These are phyloP conservation scores for Phytophthora tentaculata DNA, from an alignment of 352 stramenopile genomes.

Conservation along the genomic window DNA sequence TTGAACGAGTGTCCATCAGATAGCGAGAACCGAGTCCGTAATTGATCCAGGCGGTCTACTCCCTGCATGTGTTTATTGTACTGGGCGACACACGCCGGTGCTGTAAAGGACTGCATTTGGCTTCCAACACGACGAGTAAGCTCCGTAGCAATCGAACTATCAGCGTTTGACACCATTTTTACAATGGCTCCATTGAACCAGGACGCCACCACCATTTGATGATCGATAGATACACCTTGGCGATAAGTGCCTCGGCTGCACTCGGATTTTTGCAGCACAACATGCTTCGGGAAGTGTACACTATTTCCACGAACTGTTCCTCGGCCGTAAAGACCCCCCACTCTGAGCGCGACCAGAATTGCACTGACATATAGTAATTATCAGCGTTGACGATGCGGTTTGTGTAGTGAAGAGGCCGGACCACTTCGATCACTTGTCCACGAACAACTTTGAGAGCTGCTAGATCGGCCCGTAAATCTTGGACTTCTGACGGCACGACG, in stretches of 20 bases:
- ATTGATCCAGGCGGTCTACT: constrained; percentile 30
- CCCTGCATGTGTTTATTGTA: constrained; percentile 39
- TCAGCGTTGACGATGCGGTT: constrained; percentile 27
- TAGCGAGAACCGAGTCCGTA: constrained; percentile 28
- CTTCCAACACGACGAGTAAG: constrained; percentile 22
- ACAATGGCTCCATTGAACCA: constrained; percentile 36
- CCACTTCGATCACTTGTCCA: constrained; percentile 26
- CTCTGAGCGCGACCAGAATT: constrained; percentile 30
- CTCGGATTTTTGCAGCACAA: constrained; percentile 16
- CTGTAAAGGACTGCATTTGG: constrained; percentile 13
- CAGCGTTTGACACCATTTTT: constrained; percentile 35
- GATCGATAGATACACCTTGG: constrained; percentile 18
- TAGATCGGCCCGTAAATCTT: constrained; percentile 6
- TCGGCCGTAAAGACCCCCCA: constrained; percentile 17
- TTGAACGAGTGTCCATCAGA: constrained; percentile 34
- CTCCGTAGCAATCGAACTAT: constrained; percentile 17
- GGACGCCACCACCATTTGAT: constrained; percentile 22
- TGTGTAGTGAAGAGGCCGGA: constrained; percentile 6
- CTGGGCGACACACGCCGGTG: constrained; percentile 22
- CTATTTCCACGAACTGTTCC: constrained; percentile 30
- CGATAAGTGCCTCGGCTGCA: constrained; percentile 6
- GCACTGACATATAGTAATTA: constrained; percentile 46
- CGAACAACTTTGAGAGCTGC: not conserved
- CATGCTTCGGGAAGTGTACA: constrained; percentile 34
- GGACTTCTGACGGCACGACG: not conserved